A percentile compares a stretch with the other conserved stretches of the same genome.
These are phyloP conservation scores for Boletales sp. DNA, from an alignment of 768 basidiomycete genomes.

Conservation along the genomic window DNA sequence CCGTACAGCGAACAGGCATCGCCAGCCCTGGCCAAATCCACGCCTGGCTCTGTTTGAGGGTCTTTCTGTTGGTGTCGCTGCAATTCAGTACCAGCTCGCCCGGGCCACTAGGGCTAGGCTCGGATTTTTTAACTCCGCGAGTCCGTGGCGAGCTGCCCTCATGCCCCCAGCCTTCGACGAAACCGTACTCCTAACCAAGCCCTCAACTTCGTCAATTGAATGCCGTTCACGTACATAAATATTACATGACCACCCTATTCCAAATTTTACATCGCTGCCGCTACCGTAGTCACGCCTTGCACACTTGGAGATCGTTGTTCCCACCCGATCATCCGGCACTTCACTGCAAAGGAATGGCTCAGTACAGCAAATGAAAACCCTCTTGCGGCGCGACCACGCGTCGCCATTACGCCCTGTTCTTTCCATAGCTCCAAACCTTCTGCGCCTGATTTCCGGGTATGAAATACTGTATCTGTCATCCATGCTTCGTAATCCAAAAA, in stretches of 20 bases:
- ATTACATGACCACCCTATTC: too few species aligned
- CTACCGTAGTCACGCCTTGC: not conserved
- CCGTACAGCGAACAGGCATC: not conserved
- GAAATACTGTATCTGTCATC: slow-evolving; percentile 12
- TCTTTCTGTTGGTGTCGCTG: not conserved
- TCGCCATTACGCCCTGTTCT: slow-evolving; percentile 4
- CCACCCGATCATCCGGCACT: slow-evolving; percentile 14
- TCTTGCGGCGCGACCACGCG: not conserved
- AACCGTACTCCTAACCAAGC: too few species aligned
- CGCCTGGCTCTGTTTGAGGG: slow-evolving; percentile 7
- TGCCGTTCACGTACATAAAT: slow-evolving; percentile 17
- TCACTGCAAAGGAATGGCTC: not conserved
- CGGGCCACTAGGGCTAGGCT: not conserved
- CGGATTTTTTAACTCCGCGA: slow-evolving; percentile 31
- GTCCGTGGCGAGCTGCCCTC: slow-evolving; percentile 14
- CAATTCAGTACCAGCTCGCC: not conserved
- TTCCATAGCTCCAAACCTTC: not conserved
- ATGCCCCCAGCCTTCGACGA: too few species aligned
- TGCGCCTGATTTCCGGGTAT: slow-evolving; percentile 22
- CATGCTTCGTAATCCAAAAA: slow-evolving; percentile 14
- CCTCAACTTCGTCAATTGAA: too few species aligned
- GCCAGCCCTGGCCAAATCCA: slow-evolving; percentile 7
- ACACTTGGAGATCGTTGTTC: slow-evolving; percentile 3
- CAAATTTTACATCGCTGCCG: not conserved
- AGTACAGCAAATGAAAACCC: slow-evolving; percentile 2